Percentiles rank a stretch among this genome's conserved stretches.
These are phyloP conservation scores for Penicillium bialowiezense DNA, from an alignment of 495 filamentous ascomycete genomes.

Conservation along the genomic window DNA sequence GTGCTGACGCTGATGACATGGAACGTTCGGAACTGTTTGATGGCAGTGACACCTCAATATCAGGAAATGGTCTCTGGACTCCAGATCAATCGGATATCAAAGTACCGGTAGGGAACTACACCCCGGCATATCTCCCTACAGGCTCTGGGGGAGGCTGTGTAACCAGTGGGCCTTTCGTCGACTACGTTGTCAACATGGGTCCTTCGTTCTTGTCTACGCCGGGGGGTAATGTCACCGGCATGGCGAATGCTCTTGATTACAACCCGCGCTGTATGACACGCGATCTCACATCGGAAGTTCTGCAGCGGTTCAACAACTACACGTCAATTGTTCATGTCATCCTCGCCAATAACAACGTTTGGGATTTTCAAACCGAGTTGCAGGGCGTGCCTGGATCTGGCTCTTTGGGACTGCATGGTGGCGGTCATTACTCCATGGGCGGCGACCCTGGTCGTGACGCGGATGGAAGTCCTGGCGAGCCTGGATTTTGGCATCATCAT, in stretches of 20 bases:
- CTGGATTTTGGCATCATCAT: conserved; percentile 64
- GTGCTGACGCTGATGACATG: conserved; percentile 43
- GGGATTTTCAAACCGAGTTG: conserved; percentile 48
- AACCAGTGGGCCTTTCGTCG: conserved; percentile 52
- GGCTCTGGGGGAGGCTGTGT: conserved; percentile 64
- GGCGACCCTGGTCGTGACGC: conserved; percentile 57
- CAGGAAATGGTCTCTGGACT: conserved; percentile 54
- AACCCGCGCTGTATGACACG: conserved; percentile 64
- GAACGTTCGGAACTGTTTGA: conserved; percentile 59
- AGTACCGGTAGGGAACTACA: conserved; percentile 12
- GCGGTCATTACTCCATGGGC: conserved; percentile 59
- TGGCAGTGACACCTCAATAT: conserved; percentile 54
- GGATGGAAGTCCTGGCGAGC: conserved; percentile 56
- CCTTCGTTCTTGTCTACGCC: conserved; percentile 37
- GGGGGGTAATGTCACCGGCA: conserved; percentile 12
- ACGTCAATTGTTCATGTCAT: conserved; percentile 45
- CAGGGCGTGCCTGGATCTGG: conserved; percentile 44
- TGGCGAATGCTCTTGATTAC: conserved; percentile 29
- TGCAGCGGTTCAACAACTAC: conserved; percentile 46
- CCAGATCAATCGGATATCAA: conserved; percentile 24
- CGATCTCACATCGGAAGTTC: conserved; percentile 52
- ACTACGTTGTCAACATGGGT: conserved; percentile 46
- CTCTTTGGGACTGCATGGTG: conserved; percentile 56
- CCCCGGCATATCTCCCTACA: conserved; percentile 31
- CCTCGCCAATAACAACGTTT: conserved; percentile 38